Evolutionary conservation across 495 filamentous ascomycete species (phyloP), one percentile per base, ranked within the genome.

Genomic region (Talaromyces stipitatus): DNA sequence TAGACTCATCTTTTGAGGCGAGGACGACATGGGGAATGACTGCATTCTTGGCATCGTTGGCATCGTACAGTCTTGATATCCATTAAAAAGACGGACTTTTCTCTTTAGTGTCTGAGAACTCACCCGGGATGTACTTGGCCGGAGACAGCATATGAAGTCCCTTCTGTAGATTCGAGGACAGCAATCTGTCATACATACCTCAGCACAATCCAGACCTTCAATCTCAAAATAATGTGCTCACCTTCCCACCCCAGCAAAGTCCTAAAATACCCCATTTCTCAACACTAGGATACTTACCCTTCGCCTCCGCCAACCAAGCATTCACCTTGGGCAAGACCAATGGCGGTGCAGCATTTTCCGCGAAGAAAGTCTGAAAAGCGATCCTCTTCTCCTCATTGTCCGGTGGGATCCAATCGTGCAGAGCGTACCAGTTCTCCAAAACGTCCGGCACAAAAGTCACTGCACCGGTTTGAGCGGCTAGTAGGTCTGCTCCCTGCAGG

Each of bases 401-500:
- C 0, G 65, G 41, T 7, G 78, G 76, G 11, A 75, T 58, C 56
- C 66, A 67, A 11, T 66, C 64, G 24, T 57, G 59, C 2, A 68
- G 43, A 24, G 69, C 64, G 0, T 60, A 54, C 4, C 66, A 62
- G 18, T 77, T 77, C 2, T 72, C 50, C 61, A 78, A 76, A 57
- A 78, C 76, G 54, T 82, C 77, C 4, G 77, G 77, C 16, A 80
- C 56, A 4, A 80, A 53, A 10, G 78, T 69, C 1, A 77, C 53
- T 3, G 69, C 68, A 36, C 70, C 64, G 4, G 74, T 58, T 10
- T 66, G 61, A 0, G 59, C 55, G 0, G 79, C 74, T 6, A 82
- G 69, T 4, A 76, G 64, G 55, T 84, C 81, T n/a, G 81, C 81
- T 30, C 81, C 81, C 61, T 82, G 78, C 0, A 79, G 58, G 5